A percentile compares a stretch with the other conserved stretches of the same genome.
Evolutionary conservation across 495 filamentous ascomycete genomes (phyloP).

Genomic region (Cudoniella acicularis): DNA sequence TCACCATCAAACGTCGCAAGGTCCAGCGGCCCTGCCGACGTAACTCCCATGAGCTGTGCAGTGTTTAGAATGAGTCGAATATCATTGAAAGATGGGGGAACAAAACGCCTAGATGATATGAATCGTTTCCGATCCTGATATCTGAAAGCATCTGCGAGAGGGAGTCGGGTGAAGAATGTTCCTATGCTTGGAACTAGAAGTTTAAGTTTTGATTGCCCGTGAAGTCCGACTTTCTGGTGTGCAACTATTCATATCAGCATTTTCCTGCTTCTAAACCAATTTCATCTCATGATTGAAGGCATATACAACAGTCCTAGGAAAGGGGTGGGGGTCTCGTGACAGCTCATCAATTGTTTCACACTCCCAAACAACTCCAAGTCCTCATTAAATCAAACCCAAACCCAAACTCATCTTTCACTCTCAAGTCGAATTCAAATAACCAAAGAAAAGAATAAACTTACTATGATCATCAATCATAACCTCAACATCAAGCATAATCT

Average conservation of each 20-base stretch:
- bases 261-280: too few relatives aligned
- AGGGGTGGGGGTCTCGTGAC: too few relatives aligned
- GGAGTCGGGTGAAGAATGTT: conserved; percentile 84
- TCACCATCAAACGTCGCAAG: conserved; percentile 97
- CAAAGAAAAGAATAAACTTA: conserved; percentile 34
- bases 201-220: conserved; percentile 81
- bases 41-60: conserved; percentile 84
- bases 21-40: conserved; percentile 62
- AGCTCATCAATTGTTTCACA: too few relatives aligned
- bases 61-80: conserved; percentile 90
- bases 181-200: conserved; percentile 87
- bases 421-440: background rate
- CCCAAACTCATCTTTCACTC: background rate
- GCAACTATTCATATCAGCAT: conserved; percentile 54
- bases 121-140: conserved; percentile 80
- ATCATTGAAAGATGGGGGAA: conserved; percentile 97
- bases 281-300: too few relatives aligned
- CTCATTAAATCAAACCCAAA: too few relatives aligned
- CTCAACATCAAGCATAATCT: conserved; percentile 95
- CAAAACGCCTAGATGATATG: conserved; percentile 90
- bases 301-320: too few relatives aligned
- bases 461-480: conserved; percentile 88
- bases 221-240: conserved; percentile 59
- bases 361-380: too few relatives aligned
- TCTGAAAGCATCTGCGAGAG: conserved; percentile 82